These are phyloP conservation scores for Rosa persica DNA, from an alignment of 306 rosid species.

Conservation along the genomic window DNA sequence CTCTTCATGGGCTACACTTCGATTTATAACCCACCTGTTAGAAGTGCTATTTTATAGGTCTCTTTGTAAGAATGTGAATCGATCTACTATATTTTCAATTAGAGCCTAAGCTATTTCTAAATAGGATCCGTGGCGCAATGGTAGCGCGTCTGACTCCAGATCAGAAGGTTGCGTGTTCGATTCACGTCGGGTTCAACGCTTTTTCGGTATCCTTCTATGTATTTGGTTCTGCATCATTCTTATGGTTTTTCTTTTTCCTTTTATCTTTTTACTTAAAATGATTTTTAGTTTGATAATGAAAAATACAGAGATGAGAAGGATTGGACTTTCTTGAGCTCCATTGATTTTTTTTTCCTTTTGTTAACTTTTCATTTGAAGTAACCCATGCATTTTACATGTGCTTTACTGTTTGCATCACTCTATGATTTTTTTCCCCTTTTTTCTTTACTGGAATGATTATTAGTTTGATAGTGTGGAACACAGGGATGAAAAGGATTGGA, in stretches of 20 bases:
- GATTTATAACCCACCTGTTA: no score
- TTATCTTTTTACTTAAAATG: no score
- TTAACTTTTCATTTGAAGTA: not conserved
- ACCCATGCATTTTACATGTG: no score
- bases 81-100: no score
- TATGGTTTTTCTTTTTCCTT: no score
- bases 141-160: constrained; percentile 14
- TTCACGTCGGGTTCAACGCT: not conserved
- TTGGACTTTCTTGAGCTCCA: not conserved
- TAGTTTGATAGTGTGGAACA: not conserved
- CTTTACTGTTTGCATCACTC: not conserved
- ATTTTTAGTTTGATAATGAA: not conserved
- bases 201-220: not conserved
- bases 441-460: not conserved
- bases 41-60: no score
- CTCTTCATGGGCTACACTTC: no score
- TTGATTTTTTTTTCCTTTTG: not conserved
- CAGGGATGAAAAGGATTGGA: not conserved
- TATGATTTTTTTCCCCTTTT: not conserved
- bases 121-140: constrained; percentile 3
- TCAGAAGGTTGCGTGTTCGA: constrained; percentile 1
- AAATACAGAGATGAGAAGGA: not conserved
- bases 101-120: not conserved
- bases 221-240: not conserved
- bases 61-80: no score